phyloP scores from a whole-genome alignment of 768 basidiomycete genomes.

The Cystobasidiopsis lactophilus region DNA sequence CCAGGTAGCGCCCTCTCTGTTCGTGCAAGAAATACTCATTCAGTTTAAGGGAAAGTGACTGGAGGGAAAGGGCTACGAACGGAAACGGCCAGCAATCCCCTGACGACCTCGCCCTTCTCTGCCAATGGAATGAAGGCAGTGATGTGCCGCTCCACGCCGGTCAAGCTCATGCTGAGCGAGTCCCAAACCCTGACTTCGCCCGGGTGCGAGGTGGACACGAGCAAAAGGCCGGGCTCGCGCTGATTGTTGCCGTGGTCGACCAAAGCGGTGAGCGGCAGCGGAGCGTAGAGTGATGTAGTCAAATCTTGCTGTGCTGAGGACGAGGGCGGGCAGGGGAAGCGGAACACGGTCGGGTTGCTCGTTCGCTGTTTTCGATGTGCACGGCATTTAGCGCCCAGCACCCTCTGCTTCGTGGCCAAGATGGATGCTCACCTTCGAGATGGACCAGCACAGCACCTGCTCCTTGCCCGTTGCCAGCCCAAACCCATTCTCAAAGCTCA shows the following conservation, averaged over 20 bases:
- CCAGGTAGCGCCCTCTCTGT: constrained; percentile 15
- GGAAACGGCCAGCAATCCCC: background rate
- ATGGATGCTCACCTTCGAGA: no score
- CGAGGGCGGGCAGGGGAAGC: constrained; percentile 21
- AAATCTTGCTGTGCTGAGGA: constrained; percentile 11
- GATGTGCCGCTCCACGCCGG: constrained; percentile 23
- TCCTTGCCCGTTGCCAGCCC: background rate
- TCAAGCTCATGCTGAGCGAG: constrained; percentile 33
- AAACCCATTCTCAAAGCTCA: constrained; percentile 21
- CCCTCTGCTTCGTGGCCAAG: no score
- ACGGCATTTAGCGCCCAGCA: no score
- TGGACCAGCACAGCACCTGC: background rate
- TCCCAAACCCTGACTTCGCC: constrained; percentile 75
- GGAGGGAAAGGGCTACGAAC: background rate
- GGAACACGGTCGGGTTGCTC: constrained; percentile 21
- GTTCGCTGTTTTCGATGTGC: no score
- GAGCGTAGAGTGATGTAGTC: constrained; percentile 13
- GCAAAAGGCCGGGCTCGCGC: constrained; percentile 69
- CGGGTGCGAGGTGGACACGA: constrained; percentile 35
- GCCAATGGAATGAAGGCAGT: constrained; percentile 10
- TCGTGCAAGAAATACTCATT: no score
- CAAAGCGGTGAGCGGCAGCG: constrained; percentile 21
- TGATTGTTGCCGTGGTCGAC: constrained; percentile 27
- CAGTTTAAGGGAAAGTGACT: no score
- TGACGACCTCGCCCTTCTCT: constrained; percentile 20